Evolutionary conservation across 192 early-diverging fungal species (phyloP).

Genomic region (Backusella tarrabulga): DNA sequence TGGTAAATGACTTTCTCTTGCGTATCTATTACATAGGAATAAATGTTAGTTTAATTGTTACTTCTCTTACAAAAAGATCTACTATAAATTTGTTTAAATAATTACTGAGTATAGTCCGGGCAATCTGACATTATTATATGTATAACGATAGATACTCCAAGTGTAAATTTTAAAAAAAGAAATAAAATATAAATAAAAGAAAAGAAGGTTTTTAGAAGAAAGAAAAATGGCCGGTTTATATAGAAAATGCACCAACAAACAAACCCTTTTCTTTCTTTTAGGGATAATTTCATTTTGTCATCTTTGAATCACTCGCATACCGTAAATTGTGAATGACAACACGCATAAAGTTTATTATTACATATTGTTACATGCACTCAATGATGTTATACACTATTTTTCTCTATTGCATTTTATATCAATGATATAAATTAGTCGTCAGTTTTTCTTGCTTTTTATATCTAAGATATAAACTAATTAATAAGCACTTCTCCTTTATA

Average conservation of each 20-base stretch:
- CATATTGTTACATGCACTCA: neutral
- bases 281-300: conserved; percentile 4
- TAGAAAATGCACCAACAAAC: neutral
- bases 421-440: neutral
- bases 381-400: conserved; percentile 2
- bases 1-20: conserved; percentile 21
- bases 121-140: neutral
- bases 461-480: neutral
- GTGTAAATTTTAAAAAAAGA: neutral
- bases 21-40: conserved; percentile 10
- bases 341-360: neutral
- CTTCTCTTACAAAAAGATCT: neutral
- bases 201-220: neutral
- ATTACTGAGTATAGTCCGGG: neutral
- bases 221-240: neutral
- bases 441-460: neutral
- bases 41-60: neutral
- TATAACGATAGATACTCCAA: neutral
- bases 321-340: neutral
- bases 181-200: neutral
- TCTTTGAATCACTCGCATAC: neutral
- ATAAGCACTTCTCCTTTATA: neutral
- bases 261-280: neutral
- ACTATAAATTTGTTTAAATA: neutral
- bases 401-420: neutral